Percentiles rank a stretch among this genome's conserved stretches.
Conservation (phyloP, 768 basidiomycete species). For the Sarcomyxa edulis region DNA sequence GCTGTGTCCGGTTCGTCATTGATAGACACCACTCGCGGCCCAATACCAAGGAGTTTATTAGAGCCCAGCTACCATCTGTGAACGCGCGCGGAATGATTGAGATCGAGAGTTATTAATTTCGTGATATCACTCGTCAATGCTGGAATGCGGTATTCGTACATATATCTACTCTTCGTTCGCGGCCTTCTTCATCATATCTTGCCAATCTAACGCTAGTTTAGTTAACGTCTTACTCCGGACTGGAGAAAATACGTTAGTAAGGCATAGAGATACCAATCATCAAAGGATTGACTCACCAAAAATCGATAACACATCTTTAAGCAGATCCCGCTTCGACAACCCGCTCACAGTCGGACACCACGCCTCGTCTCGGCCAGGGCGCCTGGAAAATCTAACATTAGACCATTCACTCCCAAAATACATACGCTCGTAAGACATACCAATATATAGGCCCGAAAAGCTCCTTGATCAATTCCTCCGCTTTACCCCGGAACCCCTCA, state of each 20-base stretch:
- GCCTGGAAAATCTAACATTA: slow-evolving; percentile 38
- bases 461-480: slow-evolving; percentile 88
- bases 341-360: slow-evolving; percentile 74
- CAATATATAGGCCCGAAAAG: slow-evolving; percentile 87
- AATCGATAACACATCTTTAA: slow-evolving; percentile 72
- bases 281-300: slow-evolving; percentile 55
- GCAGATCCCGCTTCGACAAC: slow-evolving; percentile 72
- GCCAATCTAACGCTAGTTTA: slow-evolving; percentile 77
- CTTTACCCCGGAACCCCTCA: slow-evolving; percentile 83
- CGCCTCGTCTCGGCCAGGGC: slow-evolving; percentile 54
- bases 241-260: slow-evolving; percentile 21
- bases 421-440: slow-evolving; percentile 39
- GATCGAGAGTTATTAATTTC: too few species aligned
- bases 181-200: slow-evolving; percentile 70
- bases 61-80: too few species aligned
- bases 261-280: background rate
- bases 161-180: slow-evolving; percentile 37
- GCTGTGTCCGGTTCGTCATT: too few species aligned
- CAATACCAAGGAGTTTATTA: too few species aligned
- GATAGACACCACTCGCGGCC: too few species aligned
- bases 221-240: slow-evolving; percentile 72
- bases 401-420: slow-evolving; percentile 2
- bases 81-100: too few species aligned
- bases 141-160: too few species aligned
- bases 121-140: too few species aligned